A percentile compares a stretch with the other conserved stretches of the same genome.
Conservation (phyloP, 2,329 filamentous ascomycete genomes). For the Lanzia echinophila region DNA sequence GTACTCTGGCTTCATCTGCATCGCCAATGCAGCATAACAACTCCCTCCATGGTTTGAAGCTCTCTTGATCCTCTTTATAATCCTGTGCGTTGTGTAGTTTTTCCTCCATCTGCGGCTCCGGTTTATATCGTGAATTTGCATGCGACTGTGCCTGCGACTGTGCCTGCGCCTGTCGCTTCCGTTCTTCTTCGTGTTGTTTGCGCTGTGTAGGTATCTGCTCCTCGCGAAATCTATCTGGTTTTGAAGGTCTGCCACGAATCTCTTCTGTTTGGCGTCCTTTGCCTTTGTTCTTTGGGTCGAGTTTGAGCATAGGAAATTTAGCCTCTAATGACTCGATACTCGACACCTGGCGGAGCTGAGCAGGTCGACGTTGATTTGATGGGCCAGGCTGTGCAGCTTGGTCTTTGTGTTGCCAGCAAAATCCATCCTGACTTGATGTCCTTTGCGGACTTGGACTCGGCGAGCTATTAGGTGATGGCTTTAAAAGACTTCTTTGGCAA, state of each 20-base stretch:
- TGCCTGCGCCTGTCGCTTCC: neutral
- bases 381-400: constrained; percentile 46
- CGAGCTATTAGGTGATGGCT: constrained; percentile 29
- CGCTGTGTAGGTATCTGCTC: neutral
- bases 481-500: constrained; percentile 66
- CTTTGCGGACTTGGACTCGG: constrained; percentile 22
- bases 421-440: constrained; percentile 36
- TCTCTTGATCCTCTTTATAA: constrained; percentile 6
- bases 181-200: constrained; percentile 5
- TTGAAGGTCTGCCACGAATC: constrained; percentile 8
- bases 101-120: neutral
- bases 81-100: neutral
- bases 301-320: constrained; percentile 66
- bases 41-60: constrained; percentile 18
- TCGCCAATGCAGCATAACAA: constrained; percentile 28
- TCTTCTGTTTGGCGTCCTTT: constrained; percentile 19
- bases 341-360: constrained; percentile 45
- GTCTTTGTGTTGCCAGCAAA: constrained; percentile 94
- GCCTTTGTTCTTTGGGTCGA: constrained; percentile 31
- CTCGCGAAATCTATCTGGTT: constrained; percentile 15
- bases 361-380: constrained; percentile 21
- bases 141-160: neutral
- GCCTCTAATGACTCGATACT: constrained; percentile 86
- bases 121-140: neutral
- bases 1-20: constrained; percentile 20